Evolutionary conservation across 257 asterid genomes (phyloP), one percentile per base, ranked within the genome.

Genomic region (Solanum bulbocastanum): DNA sequence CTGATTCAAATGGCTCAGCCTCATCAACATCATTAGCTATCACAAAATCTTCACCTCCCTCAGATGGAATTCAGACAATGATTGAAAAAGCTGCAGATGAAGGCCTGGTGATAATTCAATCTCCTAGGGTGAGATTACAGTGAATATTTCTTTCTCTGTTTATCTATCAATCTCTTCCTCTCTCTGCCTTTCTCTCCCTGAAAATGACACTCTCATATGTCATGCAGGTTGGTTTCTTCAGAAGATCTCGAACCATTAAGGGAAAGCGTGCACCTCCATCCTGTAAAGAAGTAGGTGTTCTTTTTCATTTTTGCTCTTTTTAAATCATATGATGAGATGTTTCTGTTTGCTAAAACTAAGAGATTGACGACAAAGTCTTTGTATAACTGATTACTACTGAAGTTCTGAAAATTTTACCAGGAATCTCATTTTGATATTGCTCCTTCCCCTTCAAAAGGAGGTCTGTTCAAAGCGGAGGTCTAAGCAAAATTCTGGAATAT

Each of bases 171-270:
- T 83, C 42, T 16, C 82, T 56, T 16, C 14, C 22, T 22, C 84
- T 68, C 60, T 87, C 56, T 15, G 10, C n/a, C 32, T 60, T 62
- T 30, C 87, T 84, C 11, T 66, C 39, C 52, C 83, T 32, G 46
- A 75, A 33, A 86, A 36, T 86, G 58, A 72, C 22, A 42, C 10
- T 86, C 66, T 62, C 10, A 37, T 87, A 74, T 30, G 15, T 52
- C 71, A 84, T 90, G 91, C 96, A 96, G 99, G 99, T 96, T 85
- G 99, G 99, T 60, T 91, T 60, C 88, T 96, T 96, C 87, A 90
- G 96, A 91, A 94, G 98, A 94, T 94, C 94, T 58, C 93, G 99
- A 89, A 95, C 95, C 52, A 94, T 96, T 74, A 96, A 95, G 91
- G 98, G 98, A 87, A 95, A 93, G 87, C 91, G 89, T 85, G 92